phyloP scores from a whole-genome alignment of 2,329 filamentous ascomycete genomes.

The Piedraia hortae region DNA sequence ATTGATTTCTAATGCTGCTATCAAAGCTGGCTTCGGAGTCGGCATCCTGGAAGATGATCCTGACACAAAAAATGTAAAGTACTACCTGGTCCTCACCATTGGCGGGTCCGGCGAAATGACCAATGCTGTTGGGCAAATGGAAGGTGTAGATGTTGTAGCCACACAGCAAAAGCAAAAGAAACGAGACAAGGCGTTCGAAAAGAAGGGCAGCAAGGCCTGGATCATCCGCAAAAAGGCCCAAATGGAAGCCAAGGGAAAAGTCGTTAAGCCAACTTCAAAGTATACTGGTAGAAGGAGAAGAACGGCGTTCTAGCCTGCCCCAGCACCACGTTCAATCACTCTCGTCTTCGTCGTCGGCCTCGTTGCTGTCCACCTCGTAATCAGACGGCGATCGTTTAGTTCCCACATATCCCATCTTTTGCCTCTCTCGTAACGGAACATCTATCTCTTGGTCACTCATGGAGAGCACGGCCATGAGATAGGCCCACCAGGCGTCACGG shows the following conservation, averaged over 20 bases:
- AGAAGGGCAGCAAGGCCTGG: constrained; percentile 65
- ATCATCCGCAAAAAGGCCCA: constrained; percentile 72
- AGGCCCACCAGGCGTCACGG: too few species aligned
- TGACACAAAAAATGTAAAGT: constrained; percentile 84
- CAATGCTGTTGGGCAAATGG: constrained; percentile 67
- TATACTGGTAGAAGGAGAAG: constrained; percentile 80
- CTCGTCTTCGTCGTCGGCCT: too few species aligned
- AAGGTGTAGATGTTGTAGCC: constrained; percentile 53
- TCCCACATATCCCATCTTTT: too few species aligned
- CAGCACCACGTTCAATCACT: too few species aligned
- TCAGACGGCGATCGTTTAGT: too few species aligned
- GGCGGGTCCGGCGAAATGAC: constrained; percentile 64
- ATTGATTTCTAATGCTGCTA: constrained; percentile 77
- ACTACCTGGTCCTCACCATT: constrained; percentile 86
- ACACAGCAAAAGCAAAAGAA: constrained; percentile 26
- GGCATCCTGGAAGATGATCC: constrained; percentile 87
- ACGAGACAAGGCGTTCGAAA: constrained; percentile 24
- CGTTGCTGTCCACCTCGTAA: too few species aligned
- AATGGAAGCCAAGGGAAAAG: constrained; percentile 81
- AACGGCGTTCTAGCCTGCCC: constrained; percentile 34
- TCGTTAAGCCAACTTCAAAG: constrained; percentile 76
- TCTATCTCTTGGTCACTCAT: too few species aligned
- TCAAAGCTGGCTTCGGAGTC: constrained; percentile 83
- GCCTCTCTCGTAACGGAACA: too few species aligned
- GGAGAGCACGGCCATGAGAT: too few species aligned